A percentile compares a stretch with the other conserved stretches of the same genome.
Evolutionary conservation across 1,139 yeast species (phyloP).

Genomic region (Geotrichum aggregatum): DNA sequence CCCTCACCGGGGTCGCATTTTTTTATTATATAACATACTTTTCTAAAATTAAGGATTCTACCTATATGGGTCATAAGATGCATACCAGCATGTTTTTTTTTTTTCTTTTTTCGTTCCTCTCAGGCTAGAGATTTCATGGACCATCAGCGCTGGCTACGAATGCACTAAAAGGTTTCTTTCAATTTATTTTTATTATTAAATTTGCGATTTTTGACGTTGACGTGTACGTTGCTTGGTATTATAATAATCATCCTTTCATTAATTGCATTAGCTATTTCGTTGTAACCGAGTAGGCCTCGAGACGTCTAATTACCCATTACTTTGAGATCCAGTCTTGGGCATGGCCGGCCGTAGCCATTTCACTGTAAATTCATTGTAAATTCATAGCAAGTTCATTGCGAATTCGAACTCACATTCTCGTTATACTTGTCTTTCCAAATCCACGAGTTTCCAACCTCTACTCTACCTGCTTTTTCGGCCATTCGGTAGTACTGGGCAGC

Average conservation of each 20-base stretch:
- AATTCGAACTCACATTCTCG: neutral
- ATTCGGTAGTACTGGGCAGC: conserved; percentile 35
- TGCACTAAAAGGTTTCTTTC: no score
- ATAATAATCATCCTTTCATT: neutral
- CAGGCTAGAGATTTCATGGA: neutral
- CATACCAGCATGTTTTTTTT: no score
- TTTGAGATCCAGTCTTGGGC: no score
- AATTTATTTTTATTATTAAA: no score
- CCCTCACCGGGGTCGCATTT: conserved; percentile 40
- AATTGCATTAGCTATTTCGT: no score
- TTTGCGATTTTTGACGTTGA: no score
- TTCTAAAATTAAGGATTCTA: no score
- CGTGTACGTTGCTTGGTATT: neutral
- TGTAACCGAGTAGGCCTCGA: no score
- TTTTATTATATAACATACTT: no score
- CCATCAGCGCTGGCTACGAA: neutral
- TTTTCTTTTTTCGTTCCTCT: conserved; percentile 21
- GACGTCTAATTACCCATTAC: no score
- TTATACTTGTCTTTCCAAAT: conserved; percentile 36
- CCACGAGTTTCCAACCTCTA: conserved; percentile 39
- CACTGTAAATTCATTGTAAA: neutral
- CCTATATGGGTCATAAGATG: neutral
- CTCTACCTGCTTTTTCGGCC: conserved; percentile 34
- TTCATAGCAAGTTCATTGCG: neutral
- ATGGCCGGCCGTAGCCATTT: neutral